Base-by-base conservation (phyloP, 2,329 filamentous ascomycete genomes). In the Amphichorda felina region DNA sequence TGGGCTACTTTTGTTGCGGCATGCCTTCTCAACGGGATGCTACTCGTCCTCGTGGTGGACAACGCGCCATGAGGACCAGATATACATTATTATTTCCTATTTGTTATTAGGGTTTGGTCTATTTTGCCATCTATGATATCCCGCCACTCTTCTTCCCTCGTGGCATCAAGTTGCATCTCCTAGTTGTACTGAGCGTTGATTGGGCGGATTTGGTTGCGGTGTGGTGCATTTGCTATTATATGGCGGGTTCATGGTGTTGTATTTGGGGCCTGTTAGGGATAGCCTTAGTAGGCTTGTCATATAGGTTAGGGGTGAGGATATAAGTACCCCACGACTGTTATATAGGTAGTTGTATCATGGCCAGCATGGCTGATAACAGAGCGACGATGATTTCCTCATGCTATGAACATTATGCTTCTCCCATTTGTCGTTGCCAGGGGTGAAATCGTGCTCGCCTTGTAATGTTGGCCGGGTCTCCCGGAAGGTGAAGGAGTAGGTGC, bases 11-110 rank as follows among this genome's bases (percentile, higher is more conserved):
- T 64, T 40, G 35, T 55, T 14, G 45, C 51, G 3, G 49, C 56
- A 7, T 64, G 61, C 36, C 42, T 61, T n/a, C 45, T 64, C 26
- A 64, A 64, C 43, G 60, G 57, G 36, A 63, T 65, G 56, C 43
- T 65, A 27, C 45, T 65, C 17, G 49, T 65, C 21, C 44, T 65
- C 14, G 57, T 64, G 16, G 50, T 63, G 29, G 60, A 55, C 25
- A 62, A 59, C 38, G 42, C 48, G 8, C 53, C 56, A 4, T 63
- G 44, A 55, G 9, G 21, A 24, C 10, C 26, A 28, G 10, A 13
- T n/a, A 28, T n/a, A 13, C 14, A 28, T 15, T 7, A n/a, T 6
- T 24, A n/a, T 35, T 35, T n/a, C 18, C 13, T 28, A 11, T 21
- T 18, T 17, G 16, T 28, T 18, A 11, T 18, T 33, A 9, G 15